Base-by-base conservation (phyloP, 2,329 filamentous ascomycete genomes). In the Salinomyces thailandicus region DNA sequence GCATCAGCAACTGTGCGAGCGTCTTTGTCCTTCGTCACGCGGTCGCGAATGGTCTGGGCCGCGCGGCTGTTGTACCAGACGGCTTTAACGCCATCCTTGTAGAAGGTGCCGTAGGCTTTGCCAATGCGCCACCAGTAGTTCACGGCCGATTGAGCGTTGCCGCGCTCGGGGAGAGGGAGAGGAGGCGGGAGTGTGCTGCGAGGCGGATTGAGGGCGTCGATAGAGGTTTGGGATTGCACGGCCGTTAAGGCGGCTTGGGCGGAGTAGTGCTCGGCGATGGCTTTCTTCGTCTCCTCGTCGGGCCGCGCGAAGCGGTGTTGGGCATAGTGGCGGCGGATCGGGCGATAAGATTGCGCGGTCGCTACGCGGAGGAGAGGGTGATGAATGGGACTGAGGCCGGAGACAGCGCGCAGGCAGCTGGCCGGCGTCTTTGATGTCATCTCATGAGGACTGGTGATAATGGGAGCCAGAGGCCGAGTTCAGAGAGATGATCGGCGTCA, bases 61-160 rank as follows among this genome's bases (percentile, higher is more conserved):
- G 63, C 52, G 39, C 65, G 62, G 46, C 69, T 67, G 46, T 93
- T 94, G 41, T 67, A 62, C 57, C 76, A 77, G 35, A 93, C 77
- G 50, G 81, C 77, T 54, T 78, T 77, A 19, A 94, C 62, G 13
- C 87, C 89, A 1, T 75, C 71, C 62, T 91, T 93, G 75, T 95
- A 96, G 72, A 96, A 96, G 22, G 62, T 61, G 7, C 81, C 50
- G 61, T 93, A 94, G 35, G 81, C 76, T 57, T 81, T 81, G 44
- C 85, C 89, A 18, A 79, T 63, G 29, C 62, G 57, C 52, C 74
- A 73, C 43, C 75, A 66, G 62, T 82, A 73, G 13, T 60, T 59
- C 37, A 73, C 55, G 14, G 63, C 53, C 18, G 63, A 62, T 18
- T 71, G 57, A 5, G 60, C 52, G 14, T 67, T 53, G 13, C 66